Base-by-base conservation (phyloP, 2,329 filamentous ascomycete species). In the Cladophialophora immunda region DNA sequence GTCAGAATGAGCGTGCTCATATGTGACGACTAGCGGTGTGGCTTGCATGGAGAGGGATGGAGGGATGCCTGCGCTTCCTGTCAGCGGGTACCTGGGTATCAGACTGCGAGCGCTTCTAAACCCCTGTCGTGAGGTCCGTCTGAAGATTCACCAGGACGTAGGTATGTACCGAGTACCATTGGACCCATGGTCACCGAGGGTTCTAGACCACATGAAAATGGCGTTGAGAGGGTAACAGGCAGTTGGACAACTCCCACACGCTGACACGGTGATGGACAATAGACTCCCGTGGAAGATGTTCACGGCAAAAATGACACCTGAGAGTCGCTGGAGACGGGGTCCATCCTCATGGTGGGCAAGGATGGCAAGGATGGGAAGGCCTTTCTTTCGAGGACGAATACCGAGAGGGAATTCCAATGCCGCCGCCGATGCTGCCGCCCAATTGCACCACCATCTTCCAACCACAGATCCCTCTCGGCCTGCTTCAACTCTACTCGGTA, bases 1-100 rank as follows among this genome's bases (percentile, higher is more conserved):
- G 13, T 19, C n/a, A 2, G 41, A 19, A 11, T 15, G 19, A 13
- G 19, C 17, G 3, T 13, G 58, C 27, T 63, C 13, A 36, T 3
- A 60, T n/a, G 59, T 54, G 60, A 55, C 27, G 34, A 34, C 32
- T 17, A 41, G 57, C 52, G 54, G 13, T 50, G 65, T 64, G 60
- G 65, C 65, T 67, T 64, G 65, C 65, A 60, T 55, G 8, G 9
- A 17, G 27, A 30, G 41, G 4, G 29, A 34, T 19, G 19, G 17
- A 30, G n/a, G 11, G 58, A 27, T 29, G 58, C 34, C 58, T 53
- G 58, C 52, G 58, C 58, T 61, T 36, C 32, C 27, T 1, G 41
- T 45, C 13, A 50, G 57, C 50, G 57, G 57, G 32, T 59, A 59
- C 38, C 27, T 30, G 19, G 38, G 27, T 27, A 41, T 29, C 15